phyloP scores from a whole-genome alignment of 768 basidiomycete species.

The Strobilomyces dryophilus region DNA sequence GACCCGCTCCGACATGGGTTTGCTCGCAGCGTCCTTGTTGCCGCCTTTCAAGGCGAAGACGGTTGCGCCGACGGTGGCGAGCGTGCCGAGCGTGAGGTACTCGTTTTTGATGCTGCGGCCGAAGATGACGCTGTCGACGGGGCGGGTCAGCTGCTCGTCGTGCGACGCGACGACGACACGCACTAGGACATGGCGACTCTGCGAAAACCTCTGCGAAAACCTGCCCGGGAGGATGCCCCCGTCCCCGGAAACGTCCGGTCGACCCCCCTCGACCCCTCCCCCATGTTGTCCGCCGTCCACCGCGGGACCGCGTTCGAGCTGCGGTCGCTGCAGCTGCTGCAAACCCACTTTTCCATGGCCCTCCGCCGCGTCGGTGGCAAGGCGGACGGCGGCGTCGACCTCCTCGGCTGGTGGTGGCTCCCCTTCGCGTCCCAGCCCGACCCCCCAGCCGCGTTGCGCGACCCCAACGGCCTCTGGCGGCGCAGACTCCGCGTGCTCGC shows the following conservation, averaged over 20 bases:
- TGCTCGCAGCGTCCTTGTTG: constrained; percentile 42
- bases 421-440: constrained; percentile 32
- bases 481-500: constrained; percentile 71
- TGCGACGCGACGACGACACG: constrained; percentile 13
- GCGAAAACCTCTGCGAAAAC: background rate
- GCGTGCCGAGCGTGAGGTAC: constrained; percentile 69
- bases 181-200: constrained; percentile 42
- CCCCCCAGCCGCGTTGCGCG: constrained; percentile 9
- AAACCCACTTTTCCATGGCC: constrained; percentile 71
- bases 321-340: constrained; percentile 57
- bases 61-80: constrained; percentile 53
- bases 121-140: constrained; percentile 55
- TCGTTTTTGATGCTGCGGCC: constrained; percentile 81
- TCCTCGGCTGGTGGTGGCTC: constrained; percentile 93
- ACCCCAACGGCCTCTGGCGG: constrained; percentile 25
- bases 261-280: constrained; percentile 16
- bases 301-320: constrained; percentile 75
- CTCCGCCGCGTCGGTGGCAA: constrained; percentile 77
- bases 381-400: constrained; percentile 86
- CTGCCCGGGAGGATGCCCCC: background rate
- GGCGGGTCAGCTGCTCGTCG: constrained; percentile 4
- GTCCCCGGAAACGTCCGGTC: background rate
- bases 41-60: constrained; percentile 54
- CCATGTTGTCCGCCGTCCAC: constrained; percentile 51
- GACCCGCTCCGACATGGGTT: constrained; percentile 49